These are phyloP conservation scores for Circinella minor DNA, from an alignment of 371 early-diverging fungal species.

Conservation along the genomic window DNA sequence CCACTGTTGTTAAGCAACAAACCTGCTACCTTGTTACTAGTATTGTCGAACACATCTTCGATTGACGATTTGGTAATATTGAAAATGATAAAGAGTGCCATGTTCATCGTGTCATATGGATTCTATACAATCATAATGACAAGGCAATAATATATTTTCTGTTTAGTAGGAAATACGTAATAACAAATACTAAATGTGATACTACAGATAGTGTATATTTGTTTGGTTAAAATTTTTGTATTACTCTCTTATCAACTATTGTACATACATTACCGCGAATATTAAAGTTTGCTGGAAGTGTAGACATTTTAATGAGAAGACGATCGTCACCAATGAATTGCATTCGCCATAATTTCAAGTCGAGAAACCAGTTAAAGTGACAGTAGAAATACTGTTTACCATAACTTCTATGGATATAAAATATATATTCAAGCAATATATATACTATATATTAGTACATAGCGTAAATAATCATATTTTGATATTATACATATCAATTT, in stretches of 20 bases:
- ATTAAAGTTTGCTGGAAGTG: not conserved
- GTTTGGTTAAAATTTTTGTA: not conserved
- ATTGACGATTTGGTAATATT: not conserved
- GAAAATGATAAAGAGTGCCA: not conserved
- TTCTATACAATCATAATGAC: too few relatives aligned
- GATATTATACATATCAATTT: too few relatives aligned
- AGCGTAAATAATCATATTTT: too few relatives aligned
- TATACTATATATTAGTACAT: too few relatives aligned
- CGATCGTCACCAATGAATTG: not conserved
- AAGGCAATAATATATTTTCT: too few relatives aligned
- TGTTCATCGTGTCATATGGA: not conserved
- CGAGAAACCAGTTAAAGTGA: not conserved
- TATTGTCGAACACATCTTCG: not conserved
- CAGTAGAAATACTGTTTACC: not conserved
- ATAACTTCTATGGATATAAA: not conserved
- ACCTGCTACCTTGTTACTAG: not conserved
- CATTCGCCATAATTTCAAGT: conserved; percentile 1
- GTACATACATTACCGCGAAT: not conserved
- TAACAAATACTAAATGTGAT: too few relatives aligned
- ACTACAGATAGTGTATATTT: too few relatives aligned
- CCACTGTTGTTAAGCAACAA: not conserved
- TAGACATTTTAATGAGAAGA: not conserved
- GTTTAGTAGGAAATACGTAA: too few relatives aligned
- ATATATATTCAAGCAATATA: too few relatives aligned
- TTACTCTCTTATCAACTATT: not conserved